Conservation (phyloP, 257 asterid genomes). For the Fraxinus anomala region DNA sequence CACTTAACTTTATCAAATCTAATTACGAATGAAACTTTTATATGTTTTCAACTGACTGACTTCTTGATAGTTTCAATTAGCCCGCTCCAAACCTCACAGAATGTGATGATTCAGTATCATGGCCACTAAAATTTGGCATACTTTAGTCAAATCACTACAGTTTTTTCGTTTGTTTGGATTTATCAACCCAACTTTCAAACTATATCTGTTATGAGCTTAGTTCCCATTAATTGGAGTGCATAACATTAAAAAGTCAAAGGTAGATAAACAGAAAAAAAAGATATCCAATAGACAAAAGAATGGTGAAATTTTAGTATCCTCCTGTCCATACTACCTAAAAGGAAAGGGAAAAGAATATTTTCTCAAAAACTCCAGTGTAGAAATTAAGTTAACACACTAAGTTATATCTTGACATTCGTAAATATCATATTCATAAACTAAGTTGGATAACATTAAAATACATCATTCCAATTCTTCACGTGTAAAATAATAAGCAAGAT, state of each 20-base stretch:
- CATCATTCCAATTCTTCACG: background rate
- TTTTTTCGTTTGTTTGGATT: background rate
- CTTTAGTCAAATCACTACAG: background rate
- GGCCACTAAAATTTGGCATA: constrained; percentile 7
- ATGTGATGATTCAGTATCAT: background rate
- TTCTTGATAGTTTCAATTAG: background rate
- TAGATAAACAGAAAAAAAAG: background rate
- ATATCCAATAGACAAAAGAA: background rate
- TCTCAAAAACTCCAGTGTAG: background rate
- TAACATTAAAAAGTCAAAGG: background rate
- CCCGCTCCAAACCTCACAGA: background rate
- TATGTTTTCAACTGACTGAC: background rate
- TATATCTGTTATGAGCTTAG: background rate
- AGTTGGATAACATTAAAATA: constrained; percentile 5
- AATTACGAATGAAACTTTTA: background rate
- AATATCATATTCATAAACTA: background rate
- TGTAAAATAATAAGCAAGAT: background rate
- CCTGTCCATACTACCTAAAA: background rate
- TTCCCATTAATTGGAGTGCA: background rate
- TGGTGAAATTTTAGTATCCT: background rate
- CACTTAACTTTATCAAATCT: background rate
- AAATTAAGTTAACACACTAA: background rate
- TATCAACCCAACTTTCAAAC: background rate
- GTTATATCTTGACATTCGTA: background rate
- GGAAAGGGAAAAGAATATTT: background rate